phyloP scores from a whole-genome alignment of 768 basidiomycete species.

The Lactifluus rugatus region DNA sequence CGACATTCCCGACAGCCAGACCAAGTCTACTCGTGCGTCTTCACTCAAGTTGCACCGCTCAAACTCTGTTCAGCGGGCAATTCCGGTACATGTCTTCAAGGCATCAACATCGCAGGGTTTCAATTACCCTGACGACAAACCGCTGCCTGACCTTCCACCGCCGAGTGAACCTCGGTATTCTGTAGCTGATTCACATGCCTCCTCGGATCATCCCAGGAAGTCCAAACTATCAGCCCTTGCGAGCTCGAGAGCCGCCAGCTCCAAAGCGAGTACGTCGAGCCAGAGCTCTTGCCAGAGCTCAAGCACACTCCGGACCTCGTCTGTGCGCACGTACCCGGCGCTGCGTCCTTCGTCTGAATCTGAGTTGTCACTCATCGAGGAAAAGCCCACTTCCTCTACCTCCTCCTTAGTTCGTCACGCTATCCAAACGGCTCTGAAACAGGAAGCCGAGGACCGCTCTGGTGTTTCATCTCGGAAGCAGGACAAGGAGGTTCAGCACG shows the following conservation, averaged over 20 bases:
- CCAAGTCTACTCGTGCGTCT: constrained; percentile 31
- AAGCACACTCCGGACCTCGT: constrained; percentile 40
- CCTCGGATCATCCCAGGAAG: constrained; percentile 25
- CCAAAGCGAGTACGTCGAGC: constrained; percentile 38
- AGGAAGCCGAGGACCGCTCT: constrained; percentile 43
- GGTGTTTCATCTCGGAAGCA: background rate
- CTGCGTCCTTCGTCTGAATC: constrained; percentile 63
- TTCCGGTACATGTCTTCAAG: constrained; percentile 18
- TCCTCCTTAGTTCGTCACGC: constrained; percentile 56
- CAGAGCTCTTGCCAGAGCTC: constrained; percentile 30
- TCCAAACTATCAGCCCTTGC: constrained; percentile 66
- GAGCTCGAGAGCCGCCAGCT: constrained; percentile 36
- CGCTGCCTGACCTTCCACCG: constrained; percentile 20
- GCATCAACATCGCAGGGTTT: background rate
- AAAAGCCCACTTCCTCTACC: constrained; percentile 33
- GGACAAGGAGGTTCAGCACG: constrained; percentile 12
- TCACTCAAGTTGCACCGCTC: background rate
- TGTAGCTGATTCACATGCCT: constrained; percentile 2
- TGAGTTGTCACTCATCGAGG: constrained; percentile 22
- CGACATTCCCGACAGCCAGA: constrained; percentile 44
- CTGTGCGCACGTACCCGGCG: constrained; percentile 62
- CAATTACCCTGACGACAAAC: constrained; percentile 15
- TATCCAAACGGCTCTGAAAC: constrained; percentile 54
- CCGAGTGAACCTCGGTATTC: constrained; percentile 26
- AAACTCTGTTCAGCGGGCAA: constrained; percentile 1